Base-by-base conservation (phyloP, 2,329 filamentous ascomycete species). In the Xylaria sp. region DNA sequence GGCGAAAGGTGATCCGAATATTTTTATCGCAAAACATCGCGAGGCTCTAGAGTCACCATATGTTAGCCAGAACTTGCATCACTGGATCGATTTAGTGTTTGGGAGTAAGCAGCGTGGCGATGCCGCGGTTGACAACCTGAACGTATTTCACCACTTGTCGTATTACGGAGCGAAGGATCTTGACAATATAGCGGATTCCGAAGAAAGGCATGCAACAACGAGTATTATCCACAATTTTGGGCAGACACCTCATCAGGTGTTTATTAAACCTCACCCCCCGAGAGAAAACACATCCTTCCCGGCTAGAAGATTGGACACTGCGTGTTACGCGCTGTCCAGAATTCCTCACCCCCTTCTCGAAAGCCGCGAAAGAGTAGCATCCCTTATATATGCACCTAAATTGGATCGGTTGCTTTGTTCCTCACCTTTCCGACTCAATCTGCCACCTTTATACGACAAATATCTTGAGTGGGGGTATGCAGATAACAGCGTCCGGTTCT, bases 141-240 rank as follows among this genome's bases (percentile, higher is more conserved):
- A 99, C 75, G 94, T 99, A 24, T 99, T 98, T 81, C 95, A 98
- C 72, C 93, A 97, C 78, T 86, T 98, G 21, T 98, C 95, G 0
- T 99, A 99, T 77, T 92, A 94, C 69, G 97, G 96, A 6, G 94
- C 95, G 2, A 97, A 93, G 71, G 93, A 99, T 78, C 83, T 99
- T 4, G 96, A 99, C 78, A 90, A 90, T 61, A 98, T 99, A 68
- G 89, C 91, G 7, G 95, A 98, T 77, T 92, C 93, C 0, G 89
- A 95, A 64, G 94, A 98, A 79, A 88, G 94, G 51, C 85, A 94
- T 6, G 93, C 95, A 4, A 95, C 94, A 0, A 98, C 97, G 62
- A 93, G 93, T 39, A 97, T 98, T 73, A 98, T 99, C 74, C 95
- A 99, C 80, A 98, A 98, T 75, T 99, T 99, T 79, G 96, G 96